phyloP scores from a whole-genome alignment of 2,329 filamentous ascomycete genomes.

The Claviceps africana region DNA sequence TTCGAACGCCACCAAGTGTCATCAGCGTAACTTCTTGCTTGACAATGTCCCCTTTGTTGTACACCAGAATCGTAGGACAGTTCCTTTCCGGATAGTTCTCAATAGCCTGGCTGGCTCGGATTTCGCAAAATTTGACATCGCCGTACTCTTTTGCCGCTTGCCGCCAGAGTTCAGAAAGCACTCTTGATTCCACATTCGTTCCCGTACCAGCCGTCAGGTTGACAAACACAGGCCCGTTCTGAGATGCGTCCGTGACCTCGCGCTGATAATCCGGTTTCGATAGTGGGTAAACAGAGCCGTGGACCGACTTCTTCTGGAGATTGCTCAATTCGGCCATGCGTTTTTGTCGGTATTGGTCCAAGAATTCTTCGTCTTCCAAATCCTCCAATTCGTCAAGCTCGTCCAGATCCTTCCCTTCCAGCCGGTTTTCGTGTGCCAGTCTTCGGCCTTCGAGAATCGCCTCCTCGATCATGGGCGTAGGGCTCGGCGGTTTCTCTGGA shows the following conservation, averaged over 20 bases:
- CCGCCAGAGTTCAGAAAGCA: slow-evolving; percentile 75
- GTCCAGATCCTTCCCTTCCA: slow-evolving; percentile 89
- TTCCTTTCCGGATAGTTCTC: slow-evolving; percentile 93
- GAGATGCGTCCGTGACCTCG: slow-evolving; percentile 84
- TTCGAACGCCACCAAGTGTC: slow-evolving; percentile 60
- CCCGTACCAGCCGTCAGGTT: slow-evolving; percentile 67
- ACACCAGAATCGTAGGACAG: slow-evolving; percentile 84
- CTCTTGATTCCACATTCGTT: slow-evolving; percentile 70
- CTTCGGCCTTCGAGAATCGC: slow-evolving; percentile 71
- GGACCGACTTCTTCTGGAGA: slow-evolving; percentile 61
- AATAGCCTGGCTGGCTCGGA: slow-evolving; percentile 81
- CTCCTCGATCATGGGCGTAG: slow-evolving; percentile 91
- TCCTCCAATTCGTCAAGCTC: slow-evolving; percentile 91
- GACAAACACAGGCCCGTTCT: slow-evolving; percentile 55
- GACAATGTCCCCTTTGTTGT: slow-evolving; percentile 83
- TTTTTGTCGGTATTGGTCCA: slow-evolving; percentile 77
- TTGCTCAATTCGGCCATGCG: slow-evolving; percentile 69
- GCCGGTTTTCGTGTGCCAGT: slow-evolving; percentile 77
- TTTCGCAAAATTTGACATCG: slow-evolving; percentile 96
- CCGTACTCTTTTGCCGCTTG: slow-evolving; percentile 74
- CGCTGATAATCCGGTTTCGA: slow-evolving; percentile 87
- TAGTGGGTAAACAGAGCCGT: slow-evolving; percentile 84
- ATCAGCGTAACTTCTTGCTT: slow-evolving; percentile 83
- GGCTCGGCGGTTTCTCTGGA: slow-evolving; percentile 92
- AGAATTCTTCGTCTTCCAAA: slow-evolving; percentile 83